Conservation (phyloP, 2,329 filamentous ascomycete genomes). For the Clonostachys byssicola region DNA sequence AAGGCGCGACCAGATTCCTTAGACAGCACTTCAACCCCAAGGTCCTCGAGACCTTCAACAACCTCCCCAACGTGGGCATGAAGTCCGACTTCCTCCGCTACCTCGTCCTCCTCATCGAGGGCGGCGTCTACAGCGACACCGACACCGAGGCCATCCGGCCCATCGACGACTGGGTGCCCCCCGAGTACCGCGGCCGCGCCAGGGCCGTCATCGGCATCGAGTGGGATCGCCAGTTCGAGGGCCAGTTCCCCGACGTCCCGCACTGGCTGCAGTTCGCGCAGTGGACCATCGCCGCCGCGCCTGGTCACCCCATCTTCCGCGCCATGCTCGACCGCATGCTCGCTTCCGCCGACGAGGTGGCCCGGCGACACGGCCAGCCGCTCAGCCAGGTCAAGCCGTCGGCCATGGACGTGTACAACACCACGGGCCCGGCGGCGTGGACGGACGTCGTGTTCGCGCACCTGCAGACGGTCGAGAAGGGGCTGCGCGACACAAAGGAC, state of each 20-base stretch:
- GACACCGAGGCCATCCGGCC: conserved; percentile 52
- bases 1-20: conserved; percentile 15
- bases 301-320: conserved; percentile 19
- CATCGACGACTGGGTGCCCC: conserved; percentile 25
- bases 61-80: conserved; percentile 11
- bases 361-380: neutral
- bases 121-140: conserved; percentile 15
- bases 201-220: conserved; percentile 19
- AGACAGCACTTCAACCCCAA: conserved; percentile 7
- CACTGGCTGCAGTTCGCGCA: conserved; percentile 23
- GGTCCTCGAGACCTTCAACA: conserved; percentile 1
- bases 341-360: conserved; percentile 8
- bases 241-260: conserved; percentile 14
- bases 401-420: conserved; percentile 20
- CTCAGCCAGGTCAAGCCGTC: conserved; percentile 8
- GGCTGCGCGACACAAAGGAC: conserved; percentile 4
- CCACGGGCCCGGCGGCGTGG: conserved; percentile 22
- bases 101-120: conserved; percentile 16
- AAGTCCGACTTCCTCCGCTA: conserved; percentile 20
- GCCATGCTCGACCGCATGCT: conserved; percentile 16
- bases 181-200: conserved; percentile 8
- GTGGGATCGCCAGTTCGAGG: conserved; percentile 17
- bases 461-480: conserved; percentile 12
- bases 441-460: conserved; percentile 21
- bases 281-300: conserved; percentile 24